Conservation (phyloP, 2,329 filamentous ascomycete species). For the Colletotrichum scovillei region DNA sequence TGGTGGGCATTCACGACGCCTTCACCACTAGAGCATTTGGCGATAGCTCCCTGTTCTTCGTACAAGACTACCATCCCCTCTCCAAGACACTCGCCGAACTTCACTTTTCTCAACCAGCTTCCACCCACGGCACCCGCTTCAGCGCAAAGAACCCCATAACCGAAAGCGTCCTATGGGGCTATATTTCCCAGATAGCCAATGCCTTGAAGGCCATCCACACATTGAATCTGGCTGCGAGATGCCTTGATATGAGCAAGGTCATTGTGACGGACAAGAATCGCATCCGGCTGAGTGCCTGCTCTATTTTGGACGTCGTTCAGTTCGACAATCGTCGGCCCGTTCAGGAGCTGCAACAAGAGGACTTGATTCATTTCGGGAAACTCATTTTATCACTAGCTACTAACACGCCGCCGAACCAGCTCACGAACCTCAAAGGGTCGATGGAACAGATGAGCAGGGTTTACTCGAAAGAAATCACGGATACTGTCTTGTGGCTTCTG, state of each 20-base stretch:
- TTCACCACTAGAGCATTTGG: conserved; percentile 95
- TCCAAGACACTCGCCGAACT: conserved; percentile 90
- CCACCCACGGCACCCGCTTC: conserved; percentile 56
- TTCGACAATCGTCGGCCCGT: conserved; percentile 77
- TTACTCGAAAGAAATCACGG: conserved; percentile 83
- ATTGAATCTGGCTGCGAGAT: conserved; percentile 83
- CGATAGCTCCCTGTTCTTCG: conserved; percentile 93
- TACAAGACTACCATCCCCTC: conserved; percentile 91
- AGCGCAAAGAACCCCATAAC: conserved; percentile 62
- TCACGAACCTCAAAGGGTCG: conserved; percentile 73
- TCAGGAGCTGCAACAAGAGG: conserved; percentile 85
- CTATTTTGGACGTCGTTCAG: conserved; percentile 89
- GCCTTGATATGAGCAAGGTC: conserved; percentile 89
- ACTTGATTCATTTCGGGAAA: conserved; percentile 85
- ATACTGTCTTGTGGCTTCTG: conserved; percentile 85
- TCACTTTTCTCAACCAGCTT: conserved; percentile 65
- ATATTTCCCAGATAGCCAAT: conserved; percentile 90
- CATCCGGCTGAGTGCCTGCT: conserved; percentile 88
- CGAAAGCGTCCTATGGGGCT: conserved; percentile 88
- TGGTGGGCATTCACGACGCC: conserved; percentile 89
- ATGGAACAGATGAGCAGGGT: conserved; percentile 81
- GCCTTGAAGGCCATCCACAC: conserved; percentile 88
- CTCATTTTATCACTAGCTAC: conserved; percentile 86
- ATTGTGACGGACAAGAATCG: conserved; percentile 91
- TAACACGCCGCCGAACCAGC: conserved; percentile 65